A percentile compares a stretch with the other conserved stretches of the same genome.
phyloP scores from a whole-genome alignment of 768 basidiomycete species.

The Pluteus cervinus region DNA sequence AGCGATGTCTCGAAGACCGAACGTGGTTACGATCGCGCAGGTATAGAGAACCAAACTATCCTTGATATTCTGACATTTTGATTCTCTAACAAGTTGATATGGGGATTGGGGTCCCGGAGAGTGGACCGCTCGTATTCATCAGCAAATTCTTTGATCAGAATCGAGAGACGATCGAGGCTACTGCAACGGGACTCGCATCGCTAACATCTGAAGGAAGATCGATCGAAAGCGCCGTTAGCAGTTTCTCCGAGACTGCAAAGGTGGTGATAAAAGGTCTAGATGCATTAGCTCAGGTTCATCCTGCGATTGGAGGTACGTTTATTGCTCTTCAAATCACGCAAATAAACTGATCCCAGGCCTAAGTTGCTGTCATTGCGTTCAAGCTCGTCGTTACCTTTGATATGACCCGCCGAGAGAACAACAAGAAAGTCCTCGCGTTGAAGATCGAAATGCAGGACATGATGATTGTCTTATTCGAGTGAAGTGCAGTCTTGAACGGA shows the following conservation, averaged over 20 bases:
- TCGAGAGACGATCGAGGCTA: no score
- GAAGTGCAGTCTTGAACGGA: no score
- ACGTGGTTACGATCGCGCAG: no score
- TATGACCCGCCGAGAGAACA: conserved; percentile 42
- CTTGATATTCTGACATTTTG: no score
- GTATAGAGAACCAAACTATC: no score
- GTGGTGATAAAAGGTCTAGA: conserved; percentile 24
- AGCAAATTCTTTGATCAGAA: no score
- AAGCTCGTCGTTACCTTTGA: conserved; percentile 42
- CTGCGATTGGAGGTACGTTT: conserved; percentile 27
- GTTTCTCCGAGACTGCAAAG: conserved; percentile 23
- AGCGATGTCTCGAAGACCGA: no score
- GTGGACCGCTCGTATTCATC: no score
- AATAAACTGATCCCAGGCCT: neutral
- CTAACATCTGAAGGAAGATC: no score
- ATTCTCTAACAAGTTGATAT: no score
- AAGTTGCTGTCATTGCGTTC: conserved; percentile 46
- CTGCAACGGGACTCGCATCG: no score
- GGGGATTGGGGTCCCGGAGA: no score
- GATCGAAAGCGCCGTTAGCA: conserved; percentile 19
- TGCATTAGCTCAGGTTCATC: conserved; percentile 27
- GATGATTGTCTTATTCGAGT: conserved; percentile 43
- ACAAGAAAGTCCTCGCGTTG: conserved; percentile 39
- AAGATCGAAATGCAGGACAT: conserved; percentile 45
- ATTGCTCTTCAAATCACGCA: neutral